phyloP scores from a whole-genome alignment of 2,329 filamentous ascomycete species.

The Simplicillium sp. region DNA sequence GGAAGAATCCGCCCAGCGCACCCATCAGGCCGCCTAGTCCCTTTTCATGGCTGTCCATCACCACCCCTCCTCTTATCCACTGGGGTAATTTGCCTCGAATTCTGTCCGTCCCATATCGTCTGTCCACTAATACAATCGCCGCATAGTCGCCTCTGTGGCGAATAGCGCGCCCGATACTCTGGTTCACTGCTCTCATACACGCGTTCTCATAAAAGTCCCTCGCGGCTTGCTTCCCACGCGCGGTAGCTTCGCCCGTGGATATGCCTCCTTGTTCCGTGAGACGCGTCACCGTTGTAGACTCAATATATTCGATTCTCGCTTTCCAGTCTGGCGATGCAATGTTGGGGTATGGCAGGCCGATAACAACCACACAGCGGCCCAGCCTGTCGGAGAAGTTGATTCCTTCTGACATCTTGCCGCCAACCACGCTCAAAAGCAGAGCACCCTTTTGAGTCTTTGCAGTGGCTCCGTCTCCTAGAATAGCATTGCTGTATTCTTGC shows the following conservation, averaged over 20 bases:
- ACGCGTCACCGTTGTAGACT: conserved; percentile 41
- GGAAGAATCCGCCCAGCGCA: conserved; percentile 47
- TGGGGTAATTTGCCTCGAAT: conserved; percentile 74
- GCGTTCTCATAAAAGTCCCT: conserved; percentile 87
- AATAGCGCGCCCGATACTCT: conserved; percentile 89
- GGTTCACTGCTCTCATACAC: conserved; percentile 95
- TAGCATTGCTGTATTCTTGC: conserved; percentile 59
- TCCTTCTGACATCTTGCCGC: conserved; percentile 90
- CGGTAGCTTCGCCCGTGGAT: conserved; percentile 15
- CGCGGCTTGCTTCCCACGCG: conserved; percentile 44
- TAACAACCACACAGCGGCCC: conserved; percentile 81
- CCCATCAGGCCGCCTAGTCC: conserved; percentile 51
- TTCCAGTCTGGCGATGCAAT: conserved; percentile 85
- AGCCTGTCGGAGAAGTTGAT: conserved; percentile 95
- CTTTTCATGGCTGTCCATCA: conserved; percentile 35
- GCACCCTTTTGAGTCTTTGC: conserved; percentile 44
- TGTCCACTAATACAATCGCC: conserved; percentile 76
- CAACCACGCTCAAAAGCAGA: conserved; percentile 80
- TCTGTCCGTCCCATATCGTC: conserved; percentile 62
- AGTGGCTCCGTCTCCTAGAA: conserved; percentile 38
- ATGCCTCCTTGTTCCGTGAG: conserved; percentile 16
- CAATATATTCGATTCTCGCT: conserved; percentile 80
- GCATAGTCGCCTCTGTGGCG: conserved; percentile 84
- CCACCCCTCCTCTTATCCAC: conserved; percentile 74
- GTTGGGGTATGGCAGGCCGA: conserved; percentile 90